phyloP scores from a whole-genome alignment of 1,139 yeast genomes.

The Hansenula sp. region DNA sequence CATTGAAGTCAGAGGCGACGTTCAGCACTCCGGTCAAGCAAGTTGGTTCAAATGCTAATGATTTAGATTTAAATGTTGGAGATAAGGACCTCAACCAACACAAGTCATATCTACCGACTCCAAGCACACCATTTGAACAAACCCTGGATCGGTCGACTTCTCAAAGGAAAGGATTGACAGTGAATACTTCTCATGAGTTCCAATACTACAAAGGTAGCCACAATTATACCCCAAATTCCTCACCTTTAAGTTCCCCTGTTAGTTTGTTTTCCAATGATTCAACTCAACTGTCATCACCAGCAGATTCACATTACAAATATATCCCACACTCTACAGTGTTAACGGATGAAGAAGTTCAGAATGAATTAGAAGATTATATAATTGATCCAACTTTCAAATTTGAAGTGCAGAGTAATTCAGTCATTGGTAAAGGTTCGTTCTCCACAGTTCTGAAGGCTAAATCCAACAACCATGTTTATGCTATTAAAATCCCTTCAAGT shows the following conservation, averaged over 20 bases:
- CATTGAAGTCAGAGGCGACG: not conserved
- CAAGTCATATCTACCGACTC: not conserved
- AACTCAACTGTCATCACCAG: not conserved
- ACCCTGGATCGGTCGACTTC: too few species aligned
- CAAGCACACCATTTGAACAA: too few species aligned
- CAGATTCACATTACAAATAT: constrained; percentile 1
- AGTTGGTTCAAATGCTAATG: not conserved
- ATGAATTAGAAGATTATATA: constrained; percentile 2
- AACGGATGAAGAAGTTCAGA: not conserved
- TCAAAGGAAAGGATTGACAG: not conserved
- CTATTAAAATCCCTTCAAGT: constrained; percentile 29
- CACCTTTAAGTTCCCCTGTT: constrained; percentile 1
- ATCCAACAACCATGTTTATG: constrained; percentile 14
- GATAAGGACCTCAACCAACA: not conserved
- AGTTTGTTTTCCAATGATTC: not conserved
- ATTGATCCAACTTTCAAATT: constrained; percentile 2
- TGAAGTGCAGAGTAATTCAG: not conserved
- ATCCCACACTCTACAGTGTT: constrained; percentile 1
- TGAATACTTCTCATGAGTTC: not conserved
- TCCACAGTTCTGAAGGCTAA: constrained; percentile 22
- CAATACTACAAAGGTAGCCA: not conserved
- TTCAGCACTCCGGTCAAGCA: not conserved
- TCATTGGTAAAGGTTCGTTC: constrained; percentile 27
- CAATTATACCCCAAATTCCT: not conserved
- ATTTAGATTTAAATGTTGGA: not conserved